Percentiles rank a stretch among this genome's conserved stretches.
phyloP scores from a whole-genome alignment of 176 grass and related monocot species.

The Secale cereale region DNA sequence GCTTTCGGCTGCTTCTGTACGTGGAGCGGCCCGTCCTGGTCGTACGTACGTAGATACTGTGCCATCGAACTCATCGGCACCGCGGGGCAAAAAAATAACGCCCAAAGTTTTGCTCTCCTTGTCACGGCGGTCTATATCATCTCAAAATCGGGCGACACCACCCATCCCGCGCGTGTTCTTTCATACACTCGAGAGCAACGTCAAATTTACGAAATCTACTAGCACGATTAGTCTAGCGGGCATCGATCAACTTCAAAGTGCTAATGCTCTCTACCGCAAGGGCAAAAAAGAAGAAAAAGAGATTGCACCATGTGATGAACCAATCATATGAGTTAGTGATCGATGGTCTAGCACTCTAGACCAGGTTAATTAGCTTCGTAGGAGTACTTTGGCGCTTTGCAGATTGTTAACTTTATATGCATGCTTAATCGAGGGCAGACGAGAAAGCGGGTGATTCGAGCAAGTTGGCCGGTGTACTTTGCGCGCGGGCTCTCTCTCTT shows the following conservation, averaged over 20 bases:
- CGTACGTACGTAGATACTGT: too few relatives aligned
- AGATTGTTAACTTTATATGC: background rate
- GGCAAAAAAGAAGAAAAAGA: background rate
- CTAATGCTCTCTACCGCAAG: background rate
- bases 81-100: too few relatives aligned
- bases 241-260: background rate
- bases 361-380: background rate
- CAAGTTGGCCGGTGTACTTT: background rate
- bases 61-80: too few relatives aligned
- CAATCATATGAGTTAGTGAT: background rate
- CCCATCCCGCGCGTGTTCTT: too few relatives aligned
- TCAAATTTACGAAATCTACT: slow-evolving; percentile 1
- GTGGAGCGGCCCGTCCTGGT: too few relatives aligned
- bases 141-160: too few relatives aligned
- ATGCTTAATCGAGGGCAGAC: background rate
- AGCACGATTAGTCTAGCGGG: too few relatives aligned
- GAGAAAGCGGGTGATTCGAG: background rate
- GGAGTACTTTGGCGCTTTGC: background rate
- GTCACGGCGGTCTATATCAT: too few relatives aligned
- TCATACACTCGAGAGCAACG: background rate
- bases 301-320: background rate
- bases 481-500: too few relatives aligned
- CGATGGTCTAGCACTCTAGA: background rate
- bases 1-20: too few relatives aligned
- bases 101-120: too few relatives aligned